Conservation (phyloP, 1,284 basidiomycete species). For the Exobasidium rhododendri region DNA sequence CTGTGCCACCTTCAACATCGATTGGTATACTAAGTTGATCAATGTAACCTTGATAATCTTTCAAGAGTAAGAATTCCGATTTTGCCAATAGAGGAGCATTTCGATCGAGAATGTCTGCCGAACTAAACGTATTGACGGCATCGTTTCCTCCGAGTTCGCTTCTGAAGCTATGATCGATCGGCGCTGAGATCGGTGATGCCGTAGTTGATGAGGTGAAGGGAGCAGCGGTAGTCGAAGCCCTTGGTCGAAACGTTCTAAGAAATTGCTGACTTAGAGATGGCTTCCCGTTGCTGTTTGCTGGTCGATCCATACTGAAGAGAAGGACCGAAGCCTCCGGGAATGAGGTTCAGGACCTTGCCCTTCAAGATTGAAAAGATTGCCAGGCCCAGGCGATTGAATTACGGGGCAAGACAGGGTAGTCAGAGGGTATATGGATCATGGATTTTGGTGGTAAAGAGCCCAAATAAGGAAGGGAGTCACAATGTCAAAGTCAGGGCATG, state of each 20-base stretch:
- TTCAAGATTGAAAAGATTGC: too few species aligned
- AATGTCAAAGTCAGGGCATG: too few species aligned
- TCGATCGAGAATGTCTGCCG: background rate
- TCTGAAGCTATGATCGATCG: background rate
- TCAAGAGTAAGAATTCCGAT: background rate
- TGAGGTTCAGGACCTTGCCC: too few species aligned
- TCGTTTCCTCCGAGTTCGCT: background rate
- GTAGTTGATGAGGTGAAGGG: constrained; percentile 11
- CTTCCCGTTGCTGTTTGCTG: constrained; percentile 8
- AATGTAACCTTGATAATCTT: constrained; percentile 24
- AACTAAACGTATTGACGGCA: background rate
- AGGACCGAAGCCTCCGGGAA: too few species aligned
- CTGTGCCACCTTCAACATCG: background rate
- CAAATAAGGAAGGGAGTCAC: too few species aligned
- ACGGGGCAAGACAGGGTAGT: too few species aligned
- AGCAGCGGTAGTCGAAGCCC: constrained; percentile 14
- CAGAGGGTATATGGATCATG: too few species aligned
- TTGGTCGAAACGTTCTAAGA: constrained; percentile 21
- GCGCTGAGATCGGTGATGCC: constrained; percentile 4
- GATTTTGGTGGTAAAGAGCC: too few species aligned
- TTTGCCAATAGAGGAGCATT: constrained; percentile 1
- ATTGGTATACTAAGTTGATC: constrained; percentile 25
- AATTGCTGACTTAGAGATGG: constrained; percentile 19
- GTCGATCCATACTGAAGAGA: background rate
- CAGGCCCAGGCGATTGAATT: too few species aligned